Evolutionary conservation across 805 yeast species (phyloP), one percentile per base, ranked within the genome.

Genomic region (Cyberlindnera nakhonratchasimensis): DNA sequence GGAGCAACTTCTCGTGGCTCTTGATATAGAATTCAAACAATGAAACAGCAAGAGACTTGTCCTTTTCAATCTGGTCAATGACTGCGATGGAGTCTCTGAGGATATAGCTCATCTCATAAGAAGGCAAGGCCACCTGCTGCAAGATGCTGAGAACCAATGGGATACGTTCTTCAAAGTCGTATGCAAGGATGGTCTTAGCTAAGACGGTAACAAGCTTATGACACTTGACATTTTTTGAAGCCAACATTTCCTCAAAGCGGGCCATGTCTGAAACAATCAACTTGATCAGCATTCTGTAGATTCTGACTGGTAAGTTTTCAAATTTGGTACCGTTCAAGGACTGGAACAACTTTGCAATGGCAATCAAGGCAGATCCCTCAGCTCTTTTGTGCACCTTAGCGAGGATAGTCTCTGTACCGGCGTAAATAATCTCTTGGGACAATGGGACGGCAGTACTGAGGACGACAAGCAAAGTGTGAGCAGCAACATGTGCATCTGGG

Each of bases 381-480:
- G 67, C 63, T 29, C 58, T 63, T 31, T 59, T 60, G 4, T 70
- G 59, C 58, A 79, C 68, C 47, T 67, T 69, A 11, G 69, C 50
- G 25, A 79, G 63, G 20, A 85, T 73, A 2, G 85, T 78, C 46
- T 74, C 78, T 25, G 76, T 69, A 1, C 86, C 77, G 6, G 89
- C 88, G 38, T 72, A 63, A 14, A 79, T 63, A 13, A 85, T 75
- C 12, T 72, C 68, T 50, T 63, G 69, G 6, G 77, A 69, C 30
- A 93, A 70, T 6, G 87, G 83, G 37, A 81, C 72, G 34, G 91
- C 82, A 3, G 91, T 72, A 6, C 84, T 75, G 39, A 90, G 66
- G 2, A 91, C 96, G 0, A 91, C 77, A 19, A 91, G 59, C 12
- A 89, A 70, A 36, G 96, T 85, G 61, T 86, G 91, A 2, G 91